A percentile compares a stretch with the other conserved stretches of the same genome.
These are phyloP conservation scores for Penicillium sp. DNA, from an alignment of 2,329 filamentous ascomycete species.

Conservation along the genomic window DNA sequence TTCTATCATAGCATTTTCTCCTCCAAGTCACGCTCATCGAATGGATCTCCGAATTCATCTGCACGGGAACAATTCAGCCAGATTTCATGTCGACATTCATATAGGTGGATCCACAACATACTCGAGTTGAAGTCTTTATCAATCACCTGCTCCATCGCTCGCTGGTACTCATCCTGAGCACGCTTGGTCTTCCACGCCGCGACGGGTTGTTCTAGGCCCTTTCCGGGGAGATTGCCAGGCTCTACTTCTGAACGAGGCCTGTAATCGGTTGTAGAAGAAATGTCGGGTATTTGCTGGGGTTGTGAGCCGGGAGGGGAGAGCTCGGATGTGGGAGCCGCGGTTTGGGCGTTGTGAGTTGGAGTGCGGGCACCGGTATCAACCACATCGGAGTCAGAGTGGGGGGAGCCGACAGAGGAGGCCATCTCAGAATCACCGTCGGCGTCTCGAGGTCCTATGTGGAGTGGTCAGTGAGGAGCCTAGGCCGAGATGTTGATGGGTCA, in stretches of 20 bases:
- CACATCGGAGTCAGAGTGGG: conserved; percentile 48
- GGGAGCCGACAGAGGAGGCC: conserved; percentile 55
- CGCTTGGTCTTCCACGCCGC: conserved; percentile 63
- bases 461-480: background rate
- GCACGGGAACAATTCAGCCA: conserved; percentile 13
- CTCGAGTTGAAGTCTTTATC: conserved; percentile 60
- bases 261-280: conserved; percentile 7
- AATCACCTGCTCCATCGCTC: conserved; percentile 57
- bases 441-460: conserved; percentile 44
- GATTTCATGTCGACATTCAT: background rate
- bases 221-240: conserved; percentile 13
- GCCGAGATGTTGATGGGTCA: background rate
- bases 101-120: conserved; percentile 35
- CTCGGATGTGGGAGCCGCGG: conserved; percentile 46
- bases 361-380: conserved; percentile 49
- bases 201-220: conserved; percentile 53
- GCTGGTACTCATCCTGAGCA: conserved; percentile 61
- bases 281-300: conserved; percentile 30
- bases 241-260: conserved; percentile 16
- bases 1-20: conserved; percentile 29
- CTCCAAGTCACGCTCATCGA: conserved; percentile 50
- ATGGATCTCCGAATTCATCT: conserved; percentile 56
- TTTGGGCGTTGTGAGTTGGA: conserved; percentile 41
- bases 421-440: conserved; percentile 63
- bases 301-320: conserved; percentile 64